These are phyloP conservation scores for Aspergillus wentii DNA, from an alignment of 495 filamentous ascomycete genomes.

Conservation along the genomic window DNA sequence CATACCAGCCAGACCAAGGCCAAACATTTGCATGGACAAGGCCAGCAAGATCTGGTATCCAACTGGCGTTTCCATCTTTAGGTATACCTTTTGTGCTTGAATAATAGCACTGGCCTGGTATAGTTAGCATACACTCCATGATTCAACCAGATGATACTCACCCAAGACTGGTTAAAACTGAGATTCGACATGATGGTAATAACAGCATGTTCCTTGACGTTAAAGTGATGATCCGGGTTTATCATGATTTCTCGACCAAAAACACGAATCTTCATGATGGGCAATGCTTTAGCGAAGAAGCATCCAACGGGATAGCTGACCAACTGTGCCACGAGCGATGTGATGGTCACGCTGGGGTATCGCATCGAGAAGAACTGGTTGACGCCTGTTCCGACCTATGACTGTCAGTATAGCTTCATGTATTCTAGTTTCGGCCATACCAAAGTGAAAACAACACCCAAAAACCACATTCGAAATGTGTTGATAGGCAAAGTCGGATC, in stretches of 20 bases:
- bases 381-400: constrained; percentile 38
- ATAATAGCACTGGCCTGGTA: constrained; percentile 59
- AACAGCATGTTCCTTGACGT: constrained; percentile 48
- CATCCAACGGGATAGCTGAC: constrained; percentile 58
- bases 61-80: constrained; percentile 8
- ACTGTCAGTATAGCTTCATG: neutral
- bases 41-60: constrained; percentile 40
- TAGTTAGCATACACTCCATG: constrained; percentile 3
- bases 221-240: constrained; percentile 45
- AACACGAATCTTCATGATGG: constrained; percentile 39
- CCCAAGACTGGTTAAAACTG: constrained; percentile 20
- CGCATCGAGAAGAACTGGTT: constrained; percentile 62
- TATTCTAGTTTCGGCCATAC: constrained; percentile 25
- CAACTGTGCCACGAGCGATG: constrained; percentile 57
- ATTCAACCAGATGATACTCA: neutral
- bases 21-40: constrained; percentile 43
- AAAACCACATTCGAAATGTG: constrained; percentile 60
- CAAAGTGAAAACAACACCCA: constrained; percentile 54
- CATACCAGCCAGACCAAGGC: constrained; percentile 44
- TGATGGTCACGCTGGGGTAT: constrained; percentile 68
- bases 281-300: constrained; percentile 30
- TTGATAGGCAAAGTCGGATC: constrained; percentile 56
- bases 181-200: constrained; percentile 53
- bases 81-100: constrained; percentile 48
- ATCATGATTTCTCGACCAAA: constrained; percentile 45